These are phyloP conservation scores for Ophiobolus disseminans DNA, from an alignment of 2,329 filamentous ascomycete genomes.

Conservation along the genomic window DNA sequence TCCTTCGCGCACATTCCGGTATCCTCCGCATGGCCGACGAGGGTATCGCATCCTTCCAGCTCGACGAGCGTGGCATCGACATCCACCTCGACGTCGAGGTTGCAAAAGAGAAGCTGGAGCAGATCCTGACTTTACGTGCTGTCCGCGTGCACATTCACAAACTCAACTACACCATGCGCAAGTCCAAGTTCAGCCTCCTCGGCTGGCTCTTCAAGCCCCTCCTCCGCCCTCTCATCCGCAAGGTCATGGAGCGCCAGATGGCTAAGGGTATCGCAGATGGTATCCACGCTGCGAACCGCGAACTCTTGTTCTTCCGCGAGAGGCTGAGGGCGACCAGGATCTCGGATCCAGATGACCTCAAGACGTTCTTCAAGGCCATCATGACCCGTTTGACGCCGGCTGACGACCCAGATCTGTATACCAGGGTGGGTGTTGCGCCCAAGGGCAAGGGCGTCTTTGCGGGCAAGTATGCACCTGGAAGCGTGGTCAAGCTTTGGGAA, in stretches of 20 bases:
- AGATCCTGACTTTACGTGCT: conserved; percentile 77
- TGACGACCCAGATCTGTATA: conserved; percentile 78
- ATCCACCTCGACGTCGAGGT: conserved; percentile 86
- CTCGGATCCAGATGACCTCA: conserved; percentile 77
- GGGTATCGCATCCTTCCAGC: conserved; percentile 82
- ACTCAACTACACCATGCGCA: conserved; percentile 77
- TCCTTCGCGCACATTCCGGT: conserved; percentile 79
- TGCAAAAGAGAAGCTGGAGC: conserved; percentile 76
- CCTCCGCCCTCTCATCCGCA: conserved; percentile 79
- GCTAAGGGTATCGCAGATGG: conserved; percentile 73
- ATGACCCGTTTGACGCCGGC: conserved; percentile 75
- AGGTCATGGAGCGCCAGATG: conserved; percentile 79
- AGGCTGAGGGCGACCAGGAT: conserved; percentile 85
- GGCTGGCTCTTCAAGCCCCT: conserved; percentile 86
- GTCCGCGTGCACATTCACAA: conserved; percentile 87
- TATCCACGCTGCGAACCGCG: conserved; percentile 78
- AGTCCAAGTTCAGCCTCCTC: conserved; percentile 77
- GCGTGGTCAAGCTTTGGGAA: conserved; percentile 88
- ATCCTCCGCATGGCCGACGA: conserved; percentile 78
- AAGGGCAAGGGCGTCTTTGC: conserved; percentile 73
- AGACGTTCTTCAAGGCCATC: conserved; percentile 83
- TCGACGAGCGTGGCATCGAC: conserved; percentile 88
- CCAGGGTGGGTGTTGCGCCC: conserved; percentile 72
- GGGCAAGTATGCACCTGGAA: conserved; percentile 86
- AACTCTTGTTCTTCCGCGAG: conserved; percentile 86